These are phyloP conservation scores for Cajanus cajan DNA, from an alignment of 306 rosid species.

Conservation along the genomic window DNA sequence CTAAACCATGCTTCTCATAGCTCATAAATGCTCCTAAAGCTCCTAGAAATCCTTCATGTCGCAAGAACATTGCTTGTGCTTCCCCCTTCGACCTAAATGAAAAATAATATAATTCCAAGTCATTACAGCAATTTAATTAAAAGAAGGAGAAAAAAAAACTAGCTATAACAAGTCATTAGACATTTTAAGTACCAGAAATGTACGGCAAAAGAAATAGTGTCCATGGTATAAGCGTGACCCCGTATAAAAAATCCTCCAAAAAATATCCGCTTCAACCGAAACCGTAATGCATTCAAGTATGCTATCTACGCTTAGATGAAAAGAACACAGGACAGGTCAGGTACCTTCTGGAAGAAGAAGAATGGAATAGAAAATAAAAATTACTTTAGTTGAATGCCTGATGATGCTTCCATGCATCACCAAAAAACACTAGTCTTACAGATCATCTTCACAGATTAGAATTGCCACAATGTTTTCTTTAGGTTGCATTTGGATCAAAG, in stretches of 20 bases:
- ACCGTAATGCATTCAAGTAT: slow-evolving; percentile 84
- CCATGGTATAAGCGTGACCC: slow-evolving; percentile 99
- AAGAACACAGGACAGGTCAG: slow-evolving; percentile 14
- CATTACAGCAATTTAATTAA: slow-evolving; percentile 14
- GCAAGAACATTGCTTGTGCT: slow-evolving; percentile 95
- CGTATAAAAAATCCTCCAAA: slow-evolving; percentile 98
- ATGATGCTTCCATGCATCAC: slow-evolving; percentile 10
- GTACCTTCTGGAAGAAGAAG: slow-evolving; percentile 11
- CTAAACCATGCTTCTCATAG: slow-evolving; percentile 97
- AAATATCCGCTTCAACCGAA: slow-evolving; percentile 86
- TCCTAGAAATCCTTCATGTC: slow-evolving; percentile 98
- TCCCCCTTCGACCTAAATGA: slow-evolving; percentile 85
- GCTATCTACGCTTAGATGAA: slow-evolving; percentile 62
- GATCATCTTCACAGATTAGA: slow-evolving; percentile 7
- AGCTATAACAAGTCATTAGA: not conserved
- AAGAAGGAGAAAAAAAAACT: not conserved
- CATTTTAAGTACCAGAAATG: slow-evolving; percentile 69
- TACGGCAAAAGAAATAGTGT: slow-evolving; percentile 94
- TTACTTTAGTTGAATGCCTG: slow-evolving; percentile 4
- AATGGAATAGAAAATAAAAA: slow-evolving; percentile 6
- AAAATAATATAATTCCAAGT: slow-evolving; percentile 28
- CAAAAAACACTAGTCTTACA: not conserved
- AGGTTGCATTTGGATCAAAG: not conserved
- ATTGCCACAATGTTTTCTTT: slow-evolving; percentile 13
- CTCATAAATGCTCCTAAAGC: slow-evolving; percentile 98